Base-by-base conservation (phyloP, 1,139 yeast genomes). In the Debaryomycetaceae sp. region DNA sequence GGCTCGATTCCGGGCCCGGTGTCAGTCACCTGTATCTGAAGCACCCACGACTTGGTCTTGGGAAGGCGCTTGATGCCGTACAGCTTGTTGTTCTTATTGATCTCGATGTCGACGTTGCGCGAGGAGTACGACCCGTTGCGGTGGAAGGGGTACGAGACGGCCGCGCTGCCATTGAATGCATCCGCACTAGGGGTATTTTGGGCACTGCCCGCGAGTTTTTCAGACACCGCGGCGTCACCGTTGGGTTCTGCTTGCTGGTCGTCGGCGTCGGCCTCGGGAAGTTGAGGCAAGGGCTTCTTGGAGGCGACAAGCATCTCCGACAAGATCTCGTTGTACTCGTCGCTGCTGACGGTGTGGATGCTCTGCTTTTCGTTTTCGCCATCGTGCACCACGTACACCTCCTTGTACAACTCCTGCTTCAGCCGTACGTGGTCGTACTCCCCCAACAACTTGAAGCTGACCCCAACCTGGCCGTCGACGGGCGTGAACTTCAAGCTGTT, bases 1-100 rank as follows among this genome's bases (percentile, higher is more conserved):
- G 82, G 79, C 28, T 83, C 88, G 32, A 91, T 86, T 38, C 97
- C 98, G 0, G 95, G 86, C 4, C 98, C 98, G 0, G 93, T 83
- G 53, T 91, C 98, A 21, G 71, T 71, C 6, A 91, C 95, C 39
- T 78, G 80, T 29, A 89, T 72, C 47, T 83, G 83, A 33, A 83
- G 56, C 3, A 71, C 83, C 79, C 82, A 78, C 8, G 65, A 58
- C 38, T 64, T 71, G 1, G 68, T 65, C 12, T 50, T 46, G 24
- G 61, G 53, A 30, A 75, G 50, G 22, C 54, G 58, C 36, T 66
- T 57, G 36, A 63, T 58, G 22, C 51, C 16, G 22, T n/a, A 29
- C 4, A 20, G 5, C 31, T 29, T 29, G 22, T 29, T 27, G 14
- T 29, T 29, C 22, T 28, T 29, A 14, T 12, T 13, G 5, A 18